phyloP scores from a whole-genome alignment of 2,329 filamentous ascomycete species.

The Talaromyces amestolkiae region DNA sequence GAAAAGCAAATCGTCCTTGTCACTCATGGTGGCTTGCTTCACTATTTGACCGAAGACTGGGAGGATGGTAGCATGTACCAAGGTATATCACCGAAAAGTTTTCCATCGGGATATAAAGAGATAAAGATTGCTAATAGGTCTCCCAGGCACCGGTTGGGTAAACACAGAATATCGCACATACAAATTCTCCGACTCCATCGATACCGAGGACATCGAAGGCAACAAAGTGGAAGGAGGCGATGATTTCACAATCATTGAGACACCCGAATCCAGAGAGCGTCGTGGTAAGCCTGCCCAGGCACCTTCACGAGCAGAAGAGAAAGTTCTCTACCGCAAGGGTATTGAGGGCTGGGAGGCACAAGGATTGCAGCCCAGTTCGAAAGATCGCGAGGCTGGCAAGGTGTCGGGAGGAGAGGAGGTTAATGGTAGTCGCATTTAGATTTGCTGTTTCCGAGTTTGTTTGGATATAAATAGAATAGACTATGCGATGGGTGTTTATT shows the following conservation, averaged over 20 bases:
- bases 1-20: conserved; percentile 73
- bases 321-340: conserved; percentile 38
- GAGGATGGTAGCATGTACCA: conserved; percentile 53
- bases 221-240: conserved; percentile 34
- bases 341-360: conserved; percentile 46
- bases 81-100: conserved; percentile 33
- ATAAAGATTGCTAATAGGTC: neutral
- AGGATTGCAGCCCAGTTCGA: conserved; percentile 39
- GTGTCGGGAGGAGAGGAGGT: conserved; percentile 34
- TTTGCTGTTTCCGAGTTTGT: neutral
- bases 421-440: conserved; percentile 29
- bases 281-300: conserved; percentile 39
- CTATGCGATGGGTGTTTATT: neutral
- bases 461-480: neutral
- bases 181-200: conserved; percentile 56
- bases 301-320: conserved; percentile 38
- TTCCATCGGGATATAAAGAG: neutral
- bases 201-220: conserved; percentile 47
- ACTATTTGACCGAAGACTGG: conserved; percentile 83
- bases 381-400: conserved; percentile 35
- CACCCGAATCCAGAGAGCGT: conserved; percentile 40
- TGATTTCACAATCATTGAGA: conserved; percentile 44
- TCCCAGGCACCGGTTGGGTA: conserved; percentile 65
- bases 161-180: conserved; percentile 73
- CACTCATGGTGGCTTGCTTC: conserved; percentile 78